Evolutionary conservation across 2,329 filamentous ascomycete genomes (phyloP).

Genomic region (Epichloe scottii): DNA sequence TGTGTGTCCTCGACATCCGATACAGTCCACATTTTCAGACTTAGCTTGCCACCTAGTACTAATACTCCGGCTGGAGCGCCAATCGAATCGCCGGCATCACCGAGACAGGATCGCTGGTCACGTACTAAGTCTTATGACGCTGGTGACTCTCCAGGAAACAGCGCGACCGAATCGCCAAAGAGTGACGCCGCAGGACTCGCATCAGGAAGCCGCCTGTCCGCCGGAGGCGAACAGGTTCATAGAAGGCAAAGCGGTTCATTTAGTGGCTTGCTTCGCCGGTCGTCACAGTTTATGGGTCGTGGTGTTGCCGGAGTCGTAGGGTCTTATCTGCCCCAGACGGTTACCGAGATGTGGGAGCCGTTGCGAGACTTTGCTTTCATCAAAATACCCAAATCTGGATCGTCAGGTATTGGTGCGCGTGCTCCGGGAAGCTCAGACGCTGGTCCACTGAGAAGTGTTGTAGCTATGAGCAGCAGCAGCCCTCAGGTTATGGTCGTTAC

Average conservation of each 20-base stretch:
- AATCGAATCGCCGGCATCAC: conserved; percentile 28
- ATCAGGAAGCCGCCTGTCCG: conserved; percentile 12
- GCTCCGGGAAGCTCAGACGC: conserved; percentile 20
- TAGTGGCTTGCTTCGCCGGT: conserved; percentile 82
- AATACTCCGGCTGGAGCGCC: conserved; percentile 23
- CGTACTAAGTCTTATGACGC: conserved; percentile 40
- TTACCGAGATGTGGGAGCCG: conserved; percentile 97
- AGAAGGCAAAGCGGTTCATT: conserved; percentile 60
- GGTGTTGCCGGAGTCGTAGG: conserved; percentile 81
- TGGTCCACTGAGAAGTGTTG: conserved; percentile 69
- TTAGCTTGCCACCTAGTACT: conserved; percentile 39
- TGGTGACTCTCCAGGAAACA: conserved; percentile 25
- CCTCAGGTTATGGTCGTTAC: conserved; percentile 98
- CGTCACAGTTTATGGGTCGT: conserved; percentile 85
- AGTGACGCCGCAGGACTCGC: conserved; percentile 33
- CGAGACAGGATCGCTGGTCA: conserved; percentile 38
- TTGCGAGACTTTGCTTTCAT: conserved; percentile 92
- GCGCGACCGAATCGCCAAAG: conserved; percentile 39
- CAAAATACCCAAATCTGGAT: conserved; percentile 60
- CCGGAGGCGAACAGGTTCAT: conserved; percentile 18
- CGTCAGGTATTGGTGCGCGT: conserved; percentile 9
- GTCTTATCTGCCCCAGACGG: conserved; percentile 82
- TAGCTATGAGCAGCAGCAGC: conserved; percentile 88
- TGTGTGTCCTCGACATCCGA: conserved; percentile 95
- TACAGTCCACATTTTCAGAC: conserved; percentile 90